A percentile compares a stretch with the other conserved stretches of the same genome.
These are phyloP conservation scores for Cordyceps militaris DNA, from an alignment of 2,329 filamentous ascomycete genomes.

Conservation along the genomic window DNA sequence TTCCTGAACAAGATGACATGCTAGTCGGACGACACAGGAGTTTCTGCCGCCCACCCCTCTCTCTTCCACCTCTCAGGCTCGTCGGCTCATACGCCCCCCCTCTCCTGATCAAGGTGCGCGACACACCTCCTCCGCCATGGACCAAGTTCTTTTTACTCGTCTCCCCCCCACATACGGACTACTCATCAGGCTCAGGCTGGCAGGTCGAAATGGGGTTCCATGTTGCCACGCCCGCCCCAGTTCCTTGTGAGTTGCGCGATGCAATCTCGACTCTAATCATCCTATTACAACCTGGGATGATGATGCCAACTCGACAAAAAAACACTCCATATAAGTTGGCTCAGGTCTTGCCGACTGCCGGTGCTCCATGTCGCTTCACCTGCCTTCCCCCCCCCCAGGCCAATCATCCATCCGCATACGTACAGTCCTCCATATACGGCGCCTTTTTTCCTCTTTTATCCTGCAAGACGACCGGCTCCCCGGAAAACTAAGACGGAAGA, in stretches of 20 bases:
- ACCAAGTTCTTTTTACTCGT: background rate
- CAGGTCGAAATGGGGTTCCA: background rate
- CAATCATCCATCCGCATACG: background rate
- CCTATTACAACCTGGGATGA: background rate
- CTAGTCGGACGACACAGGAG: background rate
- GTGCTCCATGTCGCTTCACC: background rate
- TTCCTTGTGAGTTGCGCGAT: background rate
- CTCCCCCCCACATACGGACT: background rate
- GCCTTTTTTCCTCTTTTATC: background rate
- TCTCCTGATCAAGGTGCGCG: background rate
- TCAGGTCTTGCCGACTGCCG: slow-evolving; percentile 9
- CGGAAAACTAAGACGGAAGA: background rate
- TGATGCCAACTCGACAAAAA: background rate
- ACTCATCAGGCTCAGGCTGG: background rate
- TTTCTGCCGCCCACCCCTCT: background rate
- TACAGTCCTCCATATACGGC: background rate
- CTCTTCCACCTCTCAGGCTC: background rate
- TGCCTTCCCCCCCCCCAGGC: background rate
- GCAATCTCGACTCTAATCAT: slow-evolving; percentile 10
- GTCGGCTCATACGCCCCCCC: background rate
- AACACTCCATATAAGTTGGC: slow-evolving; percentile 5
- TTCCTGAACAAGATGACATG: background rate
- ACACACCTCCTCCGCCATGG: background rate
- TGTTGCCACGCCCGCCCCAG: slow-evolving; percentile 6
- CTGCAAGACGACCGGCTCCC: background rate